Evolutionary conservation across 495 filamentous ascomycete species (phyloP).

Genomic region (Neohortaea acidophila): DNA sequence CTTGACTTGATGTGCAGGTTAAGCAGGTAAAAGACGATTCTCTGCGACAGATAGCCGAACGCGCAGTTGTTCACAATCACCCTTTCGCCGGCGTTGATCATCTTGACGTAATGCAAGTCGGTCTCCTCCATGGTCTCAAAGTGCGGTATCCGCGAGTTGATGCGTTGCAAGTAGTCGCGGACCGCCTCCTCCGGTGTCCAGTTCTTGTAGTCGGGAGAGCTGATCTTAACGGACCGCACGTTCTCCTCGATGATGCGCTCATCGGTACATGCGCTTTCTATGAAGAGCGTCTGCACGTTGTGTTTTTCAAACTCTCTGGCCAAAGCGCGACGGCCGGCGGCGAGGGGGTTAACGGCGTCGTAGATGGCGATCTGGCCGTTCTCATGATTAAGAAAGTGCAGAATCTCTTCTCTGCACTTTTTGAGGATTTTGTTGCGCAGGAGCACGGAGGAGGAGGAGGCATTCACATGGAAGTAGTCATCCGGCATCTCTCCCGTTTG

Average conservation of each 20-base stretch:
- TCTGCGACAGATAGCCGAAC: slow-evolving; percentile 87
- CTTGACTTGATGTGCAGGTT: slow-evolving; percentile 93
- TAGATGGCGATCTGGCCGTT: slow-evolving; percentile 98
- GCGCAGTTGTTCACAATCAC: slow-evolving; percentile 87
- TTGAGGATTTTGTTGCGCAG: slow-evolving; percentile 93
- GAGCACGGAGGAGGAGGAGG: slow-evolving; percentile 71
- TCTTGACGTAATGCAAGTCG: slow-evolving; percentile 94
- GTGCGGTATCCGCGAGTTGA: slow-evolving; percentile 78
- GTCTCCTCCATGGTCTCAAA: slow-evolving; percentile 94
- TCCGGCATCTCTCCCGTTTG: slow-evolving; percentile 76
- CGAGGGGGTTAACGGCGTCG: slow-evolving; percentile 91
- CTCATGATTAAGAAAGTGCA: slow-evolving; percentile 86
- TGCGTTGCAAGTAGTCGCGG: slow-evolving; percentile 74
- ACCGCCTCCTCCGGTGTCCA: slow-evolving; percentile 89
- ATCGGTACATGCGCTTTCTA: slow-evolving; percentile 90
- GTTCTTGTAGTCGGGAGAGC: slow-evolving; percentile 88
- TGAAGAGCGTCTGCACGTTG: slow-evolving; percentile 87
- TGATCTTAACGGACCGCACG: slow-evolving; percentile 92
- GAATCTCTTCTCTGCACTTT: slow-evolving; percentile 94
- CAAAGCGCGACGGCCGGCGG: slow-evolving; percentile 66
- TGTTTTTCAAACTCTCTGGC: slow-evolving; percentile 95
- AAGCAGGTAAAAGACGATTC: slow-evolving; percentile 94
- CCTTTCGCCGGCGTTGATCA: slow-evolving; percentile 94
- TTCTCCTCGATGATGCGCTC: slow-evolving; percentile 92
- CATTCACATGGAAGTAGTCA: slow-evolving; percentile 96